Evolutionary conservation across 768 basidiomycete genomes (phyloP), one percentile per base, ranked within the genome.

Genomic region (Lactifluus echinatus): DNA sequence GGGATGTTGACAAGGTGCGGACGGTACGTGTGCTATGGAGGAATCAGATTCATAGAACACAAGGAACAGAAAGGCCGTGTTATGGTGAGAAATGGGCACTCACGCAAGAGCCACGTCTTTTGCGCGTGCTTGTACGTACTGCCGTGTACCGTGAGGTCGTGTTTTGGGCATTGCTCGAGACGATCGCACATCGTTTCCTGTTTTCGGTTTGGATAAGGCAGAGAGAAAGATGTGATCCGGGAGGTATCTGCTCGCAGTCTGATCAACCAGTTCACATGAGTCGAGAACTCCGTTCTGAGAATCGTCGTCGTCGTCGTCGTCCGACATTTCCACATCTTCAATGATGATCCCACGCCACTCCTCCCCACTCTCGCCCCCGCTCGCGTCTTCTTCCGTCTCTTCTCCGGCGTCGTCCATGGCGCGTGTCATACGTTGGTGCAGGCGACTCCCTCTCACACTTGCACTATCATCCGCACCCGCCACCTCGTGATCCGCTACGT

Each of bases 41-140:
- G 23, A 15, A 6, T 62, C 42, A 56, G 36, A 50, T 52, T 63
- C 45, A 58, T 42, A 48, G 37, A 55, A 49, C 8, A 8, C 14
- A 40, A 2, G 19, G 43, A 40, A 49, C 4, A 23, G 43, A 33
- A 28, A 53, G 26, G 36, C 26, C 24, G 24, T 45, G 17, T 6
- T 23, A 8, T 17, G 6, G 40, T 39, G 42, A 31, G 33, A 44
- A 15, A 50, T 29, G 21, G 37, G 33, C 12, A 58, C 63, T 44
- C 53, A 62, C 63, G 56, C 63, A 42, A 62, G 14, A 24, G 55
- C 44, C 51, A 63, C 61, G 56, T 63, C 63, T 50, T 62, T 61
- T 34, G 46, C 23, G 49, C 47, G 56, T 49, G 57, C 3, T 14
- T 23, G 33, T 24, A 29, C 45, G 7, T 28, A 40, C 17, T 39